These are phyloP conservation scores for Thalassiosira delicatula DNA, from an alignment of 352 stramenopile species.

Conservation along the genomic window DNA sequence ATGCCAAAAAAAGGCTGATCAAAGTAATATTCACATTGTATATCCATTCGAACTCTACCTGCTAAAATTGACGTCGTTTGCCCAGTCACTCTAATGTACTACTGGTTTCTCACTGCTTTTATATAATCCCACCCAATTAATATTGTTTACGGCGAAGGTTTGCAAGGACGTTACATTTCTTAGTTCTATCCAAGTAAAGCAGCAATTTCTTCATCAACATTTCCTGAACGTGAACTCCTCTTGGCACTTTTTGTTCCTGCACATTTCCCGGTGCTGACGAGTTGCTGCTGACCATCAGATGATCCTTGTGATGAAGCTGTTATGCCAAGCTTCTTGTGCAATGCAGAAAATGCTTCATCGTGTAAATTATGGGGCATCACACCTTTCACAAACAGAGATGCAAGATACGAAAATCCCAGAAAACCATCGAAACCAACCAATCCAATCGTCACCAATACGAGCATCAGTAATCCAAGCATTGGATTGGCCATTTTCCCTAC, in stretches of 20 bases:
- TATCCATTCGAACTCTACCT: too few relatives aligned
- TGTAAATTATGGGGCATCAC: constrained; percentile 65
- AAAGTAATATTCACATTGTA: too few relatives aligned
- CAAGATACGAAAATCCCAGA: constrained; percentile 81
- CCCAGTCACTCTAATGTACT: too few relatives aligned
- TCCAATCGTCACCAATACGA: constrained; percentile 71
- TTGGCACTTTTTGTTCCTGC: not conserved
- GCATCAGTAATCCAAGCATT: constrained; percentile 69
- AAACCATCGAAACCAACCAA: constrained; percentile 81
- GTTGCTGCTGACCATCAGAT: not conserved
- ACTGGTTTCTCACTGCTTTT: too few relatives aligned
- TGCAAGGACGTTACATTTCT: too few relatives aligned
- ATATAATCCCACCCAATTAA: too few relatives aligned
- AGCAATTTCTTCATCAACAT: constrained; percentile 39
- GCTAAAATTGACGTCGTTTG: too few relatives aligned
- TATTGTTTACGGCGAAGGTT: too few relatives aligned
- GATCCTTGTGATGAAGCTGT: not conserved
- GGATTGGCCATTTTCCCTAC: constrained; percentile 78
- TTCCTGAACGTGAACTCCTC: not conserved
- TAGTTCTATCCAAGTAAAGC: constrained; percentile 27
- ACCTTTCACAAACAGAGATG: constrained; percentile 71
- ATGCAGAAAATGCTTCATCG: constrained; percentile 68
- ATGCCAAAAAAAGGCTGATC: too few relatives aligned
- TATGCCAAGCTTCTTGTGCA: constrained; percentile 53
- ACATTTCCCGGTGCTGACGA: too few relatives aligned